A percentile compares a stretch with the other conserved stretches of the same genome.
These are phyloP conservation scores for Elsinoe ampelina DNA, from an alignment of 2,329 filamentous ascomycete genomes.

Conservation along the genomic window DNA sequence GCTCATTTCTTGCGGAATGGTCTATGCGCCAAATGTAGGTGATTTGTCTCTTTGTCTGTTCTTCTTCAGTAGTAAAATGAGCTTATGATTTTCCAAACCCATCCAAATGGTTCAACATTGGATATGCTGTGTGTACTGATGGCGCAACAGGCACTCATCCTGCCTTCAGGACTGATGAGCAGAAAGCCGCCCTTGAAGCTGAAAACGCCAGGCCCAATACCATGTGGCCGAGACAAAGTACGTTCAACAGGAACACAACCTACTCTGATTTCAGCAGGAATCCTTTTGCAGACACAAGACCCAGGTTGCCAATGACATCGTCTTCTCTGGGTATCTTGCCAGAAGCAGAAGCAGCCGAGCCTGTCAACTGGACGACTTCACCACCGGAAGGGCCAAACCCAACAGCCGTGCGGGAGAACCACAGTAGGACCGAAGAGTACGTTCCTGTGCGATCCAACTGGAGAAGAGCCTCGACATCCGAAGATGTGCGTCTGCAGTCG, in stretches of 20 bases:
- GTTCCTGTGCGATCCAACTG: conserved; percentile 2
- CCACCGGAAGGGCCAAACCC: background rate
- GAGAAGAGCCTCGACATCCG: background rate
- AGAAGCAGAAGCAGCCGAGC: background rate
- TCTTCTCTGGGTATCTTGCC: background rate
- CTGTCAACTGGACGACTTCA: background rate
- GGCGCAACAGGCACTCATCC: background rate
- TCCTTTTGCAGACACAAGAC: background rate
- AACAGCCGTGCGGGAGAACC: no score
- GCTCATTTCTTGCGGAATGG: conserved; percentile 6
- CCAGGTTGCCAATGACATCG: background rate
- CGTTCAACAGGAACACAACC: background rate
- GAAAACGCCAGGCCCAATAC: background rate
- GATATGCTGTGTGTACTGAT: background rate
- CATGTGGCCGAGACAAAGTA: background rate
- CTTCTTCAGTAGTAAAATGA: background rate
- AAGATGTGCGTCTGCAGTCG: background rate
- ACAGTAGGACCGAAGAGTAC: background rate
- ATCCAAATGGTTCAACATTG: no score
- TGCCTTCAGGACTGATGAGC: background rate
- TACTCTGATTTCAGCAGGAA: conserved; percentile 2
- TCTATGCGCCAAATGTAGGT: conserved; percentile 6
- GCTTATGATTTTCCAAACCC: background rate
- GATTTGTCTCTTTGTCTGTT: background rate
- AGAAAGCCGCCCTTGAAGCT: background rate